Evolutionary conservation across 352 stramenopile species (phyloP), one percentile per base, ranked within the genome.

Genomic region (Globisporangium ultimum): DNA sequence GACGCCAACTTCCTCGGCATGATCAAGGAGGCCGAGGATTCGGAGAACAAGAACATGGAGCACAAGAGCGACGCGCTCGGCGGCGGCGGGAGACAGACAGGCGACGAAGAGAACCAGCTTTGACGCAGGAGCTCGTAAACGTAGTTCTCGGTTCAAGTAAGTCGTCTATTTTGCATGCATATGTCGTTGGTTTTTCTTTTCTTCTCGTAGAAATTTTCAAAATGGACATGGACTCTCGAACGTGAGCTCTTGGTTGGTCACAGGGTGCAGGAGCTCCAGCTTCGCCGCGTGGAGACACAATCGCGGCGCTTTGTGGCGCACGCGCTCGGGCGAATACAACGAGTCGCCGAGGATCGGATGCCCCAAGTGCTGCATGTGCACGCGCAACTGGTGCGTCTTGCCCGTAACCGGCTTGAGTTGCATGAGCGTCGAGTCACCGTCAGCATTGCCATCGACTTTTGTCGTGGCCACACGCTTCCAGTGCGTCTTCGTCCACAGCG

Each of bases 11-110:
- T 98, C 72, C 70, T 98, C 15, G 87, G 87, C 21, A 98, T 98
- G 91, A 98, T 98, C 77, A 98, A 98, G 66, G 93, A 98, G 52
- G 90, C 90, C 32, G 93, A 98, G 64, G 93, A 98, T 64, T 92
- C 80, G 58, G 84, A 93, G 58, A 93, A 91, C 66, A 92, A 91
- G 53, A 91, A 90, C 70, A 91, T 91, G 84, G 84, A 93, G 55
- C 81, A 91, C 74, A 91, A 89, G 64, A 64, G 70, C 36, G 72
- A 82, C 20, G 58, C 61, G 2, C 55, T 82, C 9, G 67, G 73
- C 40, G 70, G 70, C 14, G 55, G 69, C 24, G 54, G 56, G 3
- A 42, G 51, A 12, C 58, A 59, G 52, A 66, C 28, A 10, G 28
- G 64, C 8, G 68, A 71, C 45, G 69, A 77, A 22, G 66, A 74